Evolutionary conservation across 768 basidiomycete genomes (phyloP), one percentile per base, ranked within the genome.

Genomic region (Rhodotorula taiwanensis): DNA sequence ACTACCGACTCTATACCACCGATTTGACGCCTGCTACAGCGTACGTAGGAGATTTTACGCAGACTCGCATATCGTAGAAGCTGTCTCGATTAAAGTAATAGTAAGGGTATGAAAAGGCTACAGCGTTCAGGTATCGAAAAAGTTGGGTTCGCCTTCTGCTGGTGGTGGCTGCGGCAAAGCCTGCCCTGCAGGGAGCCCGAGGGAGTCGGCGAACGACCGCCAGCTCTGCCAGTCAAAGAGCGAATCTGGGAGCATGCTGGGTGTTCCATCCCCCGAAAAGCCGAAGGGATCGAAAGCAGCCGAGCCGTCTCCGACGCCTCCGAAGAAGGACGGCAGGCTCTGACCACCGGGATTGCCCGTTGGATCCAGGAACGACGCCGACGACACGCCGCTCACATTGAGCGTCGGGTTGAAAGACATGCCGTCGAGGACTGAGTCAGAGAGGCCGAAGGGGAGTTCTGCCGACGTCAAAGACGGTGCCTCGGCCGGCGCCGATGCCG

Each of bases 271-370:
- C 4, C 42, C 27, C 43, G 58, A 44, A n/a, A 65, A 41, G 10
- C 64, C 64, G 58, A 65, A 65, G 43, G 64, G 64, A 25, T 65
- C 64, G 45, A 65, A 65, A 33, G 56, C 36, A 2, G 48, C 51
- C 16, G 56, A 47, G 36, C 49, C 48, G 27, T 51, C 44, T 4
- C 30, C 53, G 21, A 27, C 36, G 21, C 25, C 36, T 14, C 50
- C 52, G 20, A 48, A 43, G 52, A 58, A 64, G 20, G 23, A 54
- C 56, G 45, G 1, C 18, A 31, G 0, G 10, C 52, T 39, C 6
- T 39, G 39, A 2, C 4, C 23, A 15, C 5, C 36, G 41, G 23
- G 43, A 13, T 4, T 27, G 25, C 33, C 20, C 28, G 43, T 23
- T 7, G 57, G 27, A 20, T 34, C 28, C 20, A 39, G n/a, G 30